phyloP scores from a whole-genome alignment of 129 eudicot genomes.

The Arctium minus region DNA sequence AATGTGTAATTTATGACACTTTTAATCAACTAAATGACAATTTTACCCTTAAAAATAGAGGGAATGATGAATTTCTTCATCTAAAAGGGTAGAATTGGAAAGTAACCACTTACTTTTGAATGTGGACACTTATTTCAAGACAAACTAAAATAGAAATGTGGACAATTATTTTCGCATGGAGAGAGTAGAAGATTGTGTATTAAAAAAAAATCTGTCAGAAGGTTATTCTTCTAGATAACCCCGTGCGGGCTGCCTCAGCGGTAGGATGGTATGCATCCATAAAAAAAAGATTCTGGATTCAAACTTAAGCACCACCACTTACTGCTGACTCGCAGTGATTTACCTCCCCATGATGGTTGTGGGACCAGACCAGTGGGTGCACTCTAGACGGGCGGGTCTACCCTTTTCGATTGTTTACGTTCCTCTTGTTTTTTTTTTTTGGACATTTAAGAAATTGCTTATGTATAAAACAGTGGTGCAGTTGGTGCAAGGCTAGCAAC shows the following conservation, averaged over 20 bases:
- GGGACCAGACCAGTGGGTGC: background rate
- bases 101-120: background rate
- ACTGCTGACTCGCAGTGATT: background rate
- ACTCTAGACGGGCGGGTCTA: background rate
- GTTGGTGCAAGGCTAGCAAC: slow-evolving; percentile 54
- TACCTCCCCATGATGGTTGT: background rate
- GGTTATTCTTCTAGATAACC: too few relatives aligned
- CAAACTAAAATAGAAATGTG: background rate
- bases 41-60: background rate
- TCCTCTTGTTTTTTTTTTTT: background rate
- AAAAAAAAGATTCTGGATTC: too few relatives aligned
- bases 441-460: background rate
- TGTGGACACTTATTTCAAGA: background rate
- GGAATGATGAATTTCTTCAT: background rate
- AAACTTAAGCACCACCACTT: too few relatives aligned
- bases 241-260: too few relatives aligned
- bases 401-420: background rate
- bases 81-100: background rate
- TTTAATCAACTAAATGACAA: background rate
- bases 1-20: background rate
- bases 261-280: too few relatives aligned
- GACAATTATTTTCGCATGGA: background rate
- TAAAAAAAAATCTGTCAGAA: too few relatives aligned
- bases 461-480: slow-evolving; percentile 42
- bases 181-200: background rate